phyloP scores from a whole-genome alignment of 768 basidiomycete species.

The Leccinum subtestaceum region DNA sequence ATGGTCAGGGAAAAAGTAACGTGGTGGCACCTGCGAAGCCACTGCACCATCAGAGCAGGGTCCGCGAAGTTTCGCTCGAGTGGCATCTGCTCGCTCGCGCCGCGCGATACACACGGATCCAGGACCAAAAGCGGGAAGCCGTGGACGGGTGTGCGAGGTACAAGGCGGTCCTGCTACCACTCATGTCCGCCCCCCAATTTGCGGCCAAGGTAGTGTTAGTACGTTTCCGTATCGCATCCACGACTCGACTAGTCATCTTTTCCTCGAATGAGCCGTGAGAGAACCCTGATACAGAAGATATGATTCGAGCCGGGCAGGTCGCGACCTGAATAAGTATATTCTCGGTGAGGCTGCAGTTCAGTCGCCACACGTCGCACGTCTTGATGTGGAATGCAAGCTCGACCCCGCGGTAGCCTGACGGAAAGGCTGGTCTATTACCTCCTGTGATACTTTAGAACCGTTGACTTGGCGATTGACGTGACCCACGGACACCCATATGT shows the following conservation, averaged over 20 bases:
- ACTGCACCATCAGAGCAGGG: constrained; percentile 12
- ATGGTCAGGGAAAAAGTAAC: constrained; percentile 19
- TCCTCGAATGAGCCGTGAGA: constrained; percentile 8
- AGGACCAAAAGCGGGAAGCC: constrained; percentile 13
- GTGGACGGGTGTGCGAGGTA: constrained; percentile 9
- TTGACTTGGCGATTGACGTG: constrained; percentile 28
- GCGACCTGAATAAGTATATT: constrained; percentile 9
- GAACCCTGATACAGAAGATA: constrained; percentile 7
- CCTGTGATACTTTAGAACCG: constrained; percentile 12
- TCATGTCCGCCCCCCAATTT: constrained; percentile 23
- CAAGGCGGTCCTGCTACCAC: constrained; percentile 1
- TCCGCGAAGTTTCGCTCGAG: constrained; percentile 8
- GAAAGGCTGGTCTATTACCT: constrained; percentile 20
- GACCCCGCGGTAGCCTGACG: constrained; percentile 14
- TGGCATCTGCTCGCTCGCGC: constrained; percentile 6
- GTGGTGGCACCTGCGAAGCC: constrained; percentile 9
- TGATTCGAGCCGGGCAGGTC: constrained; percentile 12
- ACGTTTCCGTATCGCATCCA: constrained; percentile 25
- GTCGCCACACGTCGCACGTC: constrained; percentile 5
- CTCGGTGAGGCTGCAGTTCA: constrained; percentile 9
- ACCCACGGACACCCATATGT: constrained; percentile 22
- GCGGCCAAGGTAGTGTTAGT: constrained; percentile 13
- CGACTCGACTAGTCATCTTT: constrained; percentile 2
- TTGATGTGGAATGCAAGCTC: constrained; percentile 19
- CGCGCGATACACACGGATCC: constrained; percentile 10